Conservation (phyloP, 2,329 filamentous ascomycete genomes). For the Talaromyces marneffei region DNA sequence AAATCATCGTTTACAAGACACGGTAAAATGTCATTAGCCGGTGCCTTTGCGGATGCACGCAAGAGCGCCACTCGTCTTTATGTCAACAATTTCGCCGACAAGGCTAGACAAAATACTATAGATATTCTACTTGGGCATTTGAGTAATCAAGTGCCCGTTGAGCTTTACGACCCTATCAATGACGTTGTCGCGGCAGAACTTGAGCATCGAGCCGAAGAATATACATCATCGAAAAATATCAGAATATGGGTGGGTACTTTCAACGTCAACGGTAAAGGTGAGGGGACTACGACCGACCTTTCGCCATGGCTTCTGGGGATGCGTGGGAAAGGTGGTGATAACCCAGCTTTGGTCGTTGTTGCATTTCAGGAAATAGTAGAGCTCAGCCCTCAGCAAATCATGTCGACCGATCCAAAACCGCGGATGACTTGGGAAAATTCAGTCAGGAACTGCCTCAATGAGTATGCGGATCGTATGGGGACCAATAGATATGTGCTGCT, state of each 20-base stretch:
- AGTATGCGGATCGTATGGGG: constrained; percentile 57
- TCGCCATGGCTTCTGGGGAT: constrained; percentile 74
- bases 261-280: constrained; percentile 84
- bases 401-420: constrained; percentile 89
- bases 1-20: constrained; percentile 92
- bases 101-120: constrained; percentile 86
- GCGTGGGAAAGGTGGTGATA: constrained; percentile 49
- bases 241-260: constrained; percentile 84
- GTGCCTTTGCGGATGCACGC: constrained; percentile 86
- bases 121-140: constrained; percentile 84
- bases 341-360: constrained; percentile 81
- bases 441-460: constrained; percentile 72
- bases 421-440: constrained; percentile 81
- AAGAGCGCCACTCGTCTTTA: constrained; percentile 93
- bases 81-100: constrained; percentile 96
- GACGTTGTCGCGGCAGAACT: constrained; percentile 80
- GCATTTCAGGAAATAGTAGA: constrained; percentile 99
- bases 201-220: constrained; percentile 59
- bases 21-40: constrained; percentile 92
- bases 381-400: constrained; percentile 93
- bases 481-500: constrained; percentile 81
- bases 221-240: constrained; percentile 66
- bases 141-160: constrained; percentile 74
- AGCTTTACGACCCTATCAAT: constrained; percentile 89
- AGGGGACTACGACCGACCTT: constrained; percentile 72